Evolutionary conservation across 306 rosid genomes (phyloP), one percentile per base, ranked within the genome.

Genomic region (Bauhinia variegata): DNA sequence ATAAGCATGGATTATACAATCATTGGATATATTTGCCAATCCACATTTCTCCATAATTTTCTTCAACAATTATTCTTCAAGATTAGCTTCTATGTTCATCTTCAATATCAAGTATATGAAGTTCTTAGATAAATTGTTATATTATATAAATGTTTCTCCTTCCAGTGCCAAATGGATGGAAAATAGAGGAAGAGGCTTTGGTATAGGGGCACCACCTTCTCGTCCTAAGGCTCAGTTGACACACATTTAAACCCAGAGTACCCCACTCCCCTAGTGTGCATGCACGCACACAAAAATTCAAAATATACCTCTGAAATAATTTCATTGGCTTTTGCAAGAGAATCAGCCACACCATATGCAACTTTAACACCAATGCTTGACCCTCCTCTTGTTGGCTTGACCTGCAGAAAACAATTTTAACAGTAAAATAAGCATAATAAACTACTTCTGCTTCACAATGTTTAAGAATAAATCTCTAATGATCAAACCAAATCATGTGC

Each of bases 361-460:
- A 89, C 98, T 16, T 66, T 78, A 42, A 92, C 98, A 48, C 98
- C 98, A 33, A 92, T 87, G 82, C 98, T 92, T 70, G 96, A 92
- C 47, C 98, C 98, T 57, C 93, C 98, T 72, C 79, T 86, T 51
- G 84, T 79, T 84, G 98, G 98, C 84, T 92, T 89, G 76, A 87
- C 96, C 96, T 92, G 75, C 28, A 73, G 66, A 54, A 42, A 51
- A 65, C 58, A 77, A 17, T 53, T 59, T 63, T 51, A 12, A 18
- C 54, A 55, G 36, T 54, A 44, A 52, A 31, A 65, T 58, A 19
- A 38, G 50, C 52, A 64, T 50, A 75, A 61, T 5, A 73, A 78
- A 49, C 32, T 70, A 37, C 54, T 31, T 36, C 60, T 70, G 42
- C 54, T 31, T 36, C 60, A 53, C 39, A 48, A 31, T 63, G 37